These are phyloP conservation scores for Amanita polypyramis DNA, from an alignment of 768 basidiomycete species.

Conservation along the genomic window DNA sequence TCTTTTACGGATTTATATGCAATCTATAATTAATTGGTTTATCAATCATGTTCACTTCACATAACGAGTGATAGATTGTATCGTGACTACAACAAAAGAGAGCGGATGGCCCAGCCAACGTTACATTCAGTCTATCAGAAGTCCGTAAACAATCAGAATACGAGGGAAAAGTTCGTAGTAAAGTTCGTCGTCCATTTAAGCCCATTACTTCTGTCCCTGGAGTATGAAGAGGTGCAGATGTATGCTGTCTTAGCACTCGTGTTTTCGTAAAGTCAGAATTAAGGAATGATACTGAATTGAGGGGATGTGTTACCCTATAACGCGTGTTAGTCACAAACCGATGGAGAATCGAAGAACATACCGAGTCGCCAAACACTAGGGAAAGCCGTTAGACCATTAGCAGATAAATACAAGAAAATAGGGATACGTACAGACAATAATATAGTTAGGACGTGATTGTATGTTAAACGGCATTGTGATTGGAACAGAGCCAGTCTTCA, in stretches of 20 bases:
- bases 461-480: slow-evolving; percentile 11
- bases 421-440: slow-evolving; percentile 16
- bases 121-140: not conserved
- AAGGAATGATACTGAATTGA: slow-evolving; percentile 12
- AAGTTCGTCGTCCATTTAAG: not conserved
- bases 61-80: slow-evolving; percentile 1
- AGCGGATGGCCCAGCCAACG: not conserved
- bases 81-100: slow-evolving; percentile 2
- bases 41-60: not conserved
- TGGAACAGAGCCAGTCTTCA: slow-evolving; percentile 11
- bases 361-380: slow-evolving; percentile 22
- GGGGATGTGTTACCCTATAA: slow-evolving; percentile 19
- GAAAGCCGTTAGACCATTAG: slow-evolving; percentile 3
- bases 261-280: not conserved
- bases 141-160: too few species aligned
- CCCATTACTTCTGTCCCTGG: not conserved
- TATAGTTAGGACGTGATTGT: slow-evolving; percentile 15
- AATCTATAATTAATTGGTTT: not conserved
- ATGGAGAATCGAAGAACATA: slow-evolving; percentile 4
- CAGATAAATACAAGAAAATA: not conserved
- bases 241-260: not conserved
- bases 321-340: not conserved
- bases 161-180: not conserved
- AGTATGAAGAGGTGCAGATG: not conserved
- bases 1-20: not conserved